These are phyloP conservation scores for Dactylorhiza incarnata DNA, from an alignment of 106 monocot genomes.

Conservation along the genomic window DNA sequence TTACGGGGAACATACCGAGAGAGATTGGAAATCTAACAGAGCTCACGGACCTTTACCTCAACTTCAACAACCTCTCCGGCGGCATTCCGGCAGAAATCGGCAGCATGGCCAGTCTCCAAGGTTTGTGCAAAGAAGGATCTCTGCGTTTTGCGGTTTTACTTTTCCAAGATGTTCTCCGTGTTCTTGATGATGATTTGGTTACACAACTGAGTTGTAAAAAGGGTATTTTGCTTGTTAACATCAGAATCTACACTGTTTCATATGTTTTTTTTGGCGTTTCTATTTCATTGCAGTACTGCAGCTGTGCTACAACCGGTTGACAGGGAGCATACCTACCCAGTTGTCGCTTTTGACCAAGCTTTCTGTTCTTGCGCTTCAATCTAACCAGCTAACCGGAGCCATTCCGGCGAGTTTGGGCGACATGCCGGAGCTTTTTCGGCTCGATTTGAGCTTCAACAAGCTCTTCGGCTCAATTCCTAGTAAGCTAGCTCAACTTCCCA, in stretches of 20 bases:
- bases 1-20: slow-evolving; percentile 47
- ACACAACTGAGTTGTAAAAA: background rate
- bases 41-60: slow-evolving; percentile 74
- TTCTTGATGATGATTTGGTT: background rate
- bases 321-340: slow-evolving; percentile 69
- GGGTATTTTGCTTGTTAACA: background rate
- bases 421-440: slow-evolving; percentile 29
- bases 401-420: slow-evolving; percentile 83
- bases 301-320: slow-evolving; percentile 79
- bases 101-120: slow-evolving; percentile 65
- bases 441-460: slow-evolving; percentile 71
- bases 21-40: slow-evolving; percentile 58
- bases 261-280: background rate
- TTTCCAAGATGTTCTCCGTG: background rate
- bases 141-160: background rate
- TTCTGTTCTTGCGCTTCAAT: slow-evolving; percentile 64
- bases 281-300: slow-evolving; percentile 49
- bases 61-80: slow-evolving; percentile 65
- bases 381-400: slow-evolving; percentile 60
- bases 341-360: slow-evolving; percentile 59
- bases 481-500: slow-evolving; percentile 43
- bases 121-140: slow-evolving; percentile 26
- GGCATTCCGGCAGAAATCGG: slow-evolving; percentile 52
- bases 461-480: slow-evolving; percentile 79
- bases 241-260: background rate